Evolutionary conservation across 2,329 filamentous ascomycete species (phyloP), one percentile per base, ranked within the genome.

Genomic region (Claviceps citrina): DNA sequence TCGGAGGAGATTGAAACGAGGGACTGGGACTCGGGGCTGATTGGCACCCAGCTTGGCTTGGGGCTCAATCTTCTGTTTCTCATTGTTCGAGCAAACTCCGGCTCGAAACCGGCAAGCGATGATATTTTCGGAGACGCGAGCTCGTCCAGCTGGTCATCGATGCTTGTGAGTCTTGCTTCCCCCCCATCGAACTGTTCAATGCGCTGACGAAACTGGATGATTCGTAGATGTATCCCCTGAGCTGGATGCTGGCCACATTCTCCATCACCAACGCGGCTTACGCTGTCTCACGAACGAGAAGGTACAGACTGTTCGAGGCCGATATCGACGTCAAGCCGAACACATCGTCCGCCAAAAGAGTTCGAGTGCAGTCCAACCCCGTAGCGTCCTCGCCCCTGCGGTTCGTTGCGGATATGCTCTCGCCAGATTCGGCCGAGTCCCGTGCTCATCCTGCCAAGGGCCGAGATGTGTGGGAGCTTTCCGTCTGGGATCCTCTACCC

Each of bases 391-490:
- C 87, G 1, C 89, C 91, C 1, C 55, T 96, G 30, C 76, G 78
- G 40, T 79, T 84, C 42, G 59, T 96, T 28, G 72, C 78, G 22
- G 76, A 71, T 46, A 65, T 84, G 33, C 62, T 94, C 26, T 69
- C 76, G 2, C 64, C 72, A 20, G 76, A 79, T 27, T 79, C 76
- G 18, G 84, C 86, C n/a, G 77, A 87, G 47, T 78, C 83, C 20
- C 76, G 86, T 54, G 81, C 85, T 22, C 83, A 95, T 59, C 84
- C 89, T 0, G 81, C 91, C 54, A 76, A 78, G 42, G 72, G 73
- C 20, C 73, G 80, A 9, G 87, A 98, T 58, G 91, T 98, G 8
- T 98, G 91, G 91, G 87, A 98, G 60, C 63, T 98, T 37, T 74
- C 81, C 2, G 71, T 96, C 6, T 98, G 91, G 91, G 87, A 96